phyloP scores from a whole-genome alignment of 805 yeast species.

The Myxozyma vanderwaltii region DNA sequence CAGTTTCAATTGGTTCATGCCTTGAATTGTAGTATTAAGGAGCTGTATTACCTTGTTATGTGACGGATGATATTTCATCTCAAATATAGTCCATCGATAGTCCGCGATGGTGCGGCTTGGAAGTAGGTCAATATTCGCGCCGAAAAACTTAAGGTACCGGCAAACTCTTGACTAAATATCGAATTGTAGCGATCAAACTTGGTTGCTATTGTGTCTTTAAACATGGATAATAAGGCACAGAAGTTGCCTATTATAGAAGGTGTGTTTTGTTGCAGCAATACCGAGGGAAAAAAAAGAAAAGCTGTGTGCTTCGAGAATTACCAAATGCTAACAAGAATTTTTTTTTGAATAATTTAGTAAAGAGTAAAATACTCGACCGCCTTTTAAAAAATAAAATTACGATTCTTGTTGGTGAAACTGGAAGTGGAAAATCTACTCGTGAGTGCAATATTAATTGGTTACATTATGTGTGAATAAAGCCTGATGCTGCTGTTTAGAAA shows the following conservation, averaged over 20 bases:
- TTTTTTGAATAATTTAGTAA: not conserved
- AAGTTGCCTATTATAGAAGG: slow-evolving; percentile 9
- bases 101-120: slow-evolving; percentile 6
- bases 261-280: too few species aligned
- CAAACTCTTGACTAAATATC: too few species aligned
- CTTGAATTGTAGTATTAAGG: not conserved
- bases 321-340: too few species aligned
- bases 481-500: slow-evolving; percentile 44
- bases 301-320: too few species aligned
- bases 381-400: slow-evolving; percentile 64
- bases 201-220: not conserved
- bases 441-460: not conserved
- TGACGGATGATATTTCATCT: not conserved
- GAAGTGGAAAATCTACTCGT: slow-evolving; percentile 95
- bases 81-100: too few species aligned
- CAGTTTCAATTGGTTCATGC: not conserved
- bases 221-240: not conserved
- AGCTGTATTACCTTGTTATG: too few species aligned
- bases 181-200: too few species aligned
- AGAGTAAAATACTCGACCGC: slow-evolving; percentile 56
- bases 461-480: not conserved
- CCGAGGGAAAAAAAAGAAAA: too few species aligned
- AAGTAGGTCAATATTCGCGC: not conserved
- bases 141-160: not conserved
- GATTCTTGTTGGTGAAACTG: slow-evolving; percentile 92